Evolutionary conservation across 495 filamentous ascomycete genomes (phyloP).

Genomic region (Talaromyces borbonicus): DNA sequence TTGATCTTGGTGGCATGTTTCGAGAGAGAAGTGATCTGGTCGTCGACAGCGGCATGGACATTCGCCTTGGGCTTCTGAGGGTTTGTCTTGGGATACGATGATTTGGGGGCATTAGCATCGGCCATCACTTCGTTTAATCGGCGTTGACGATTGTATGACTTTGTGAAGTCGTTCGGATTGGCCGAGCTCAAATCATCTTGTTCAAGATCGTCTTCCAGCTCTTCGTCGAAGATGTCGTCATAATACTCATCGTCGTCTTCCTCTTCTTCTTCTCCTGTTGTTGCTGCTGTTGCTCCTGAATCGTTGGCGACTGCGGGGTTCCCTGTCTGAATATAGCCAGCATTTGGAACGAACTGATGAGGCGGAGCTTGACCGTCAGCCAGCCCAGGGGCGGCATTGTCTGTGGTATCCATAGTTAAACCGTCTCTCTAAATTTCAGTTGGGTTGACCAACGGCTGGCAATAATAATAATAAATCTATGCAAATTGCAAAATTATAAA

Average conservation of each 20-base stretch:
- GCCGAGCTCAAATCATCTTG: constrained; percentile 48
- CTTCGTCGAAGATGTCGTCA: constrained; percentile 50
- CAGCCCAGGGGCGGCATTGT: constrained; percentile 10
- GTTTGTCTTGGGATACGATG: constrained; percentile 64
- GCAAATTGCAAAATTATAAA: no score
- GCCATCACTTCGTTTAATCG: constrained; percentile 46
- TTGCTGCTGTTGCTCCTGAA: constrained; percentile 26
- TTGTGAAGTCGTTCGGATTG: constrained; percentile 64
- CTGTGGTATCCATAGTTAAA: no score
- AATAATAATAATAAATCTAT: not conserved
- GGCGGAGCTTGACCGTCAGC: constrained; percentile 41
- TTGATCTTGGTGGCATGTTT: constrained; percentile 85
- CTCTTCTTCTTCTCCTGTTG: constrained; percentile 19
- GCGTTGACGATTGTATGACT: constrained; percentile 83
- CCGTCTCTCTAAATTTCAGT: no score
- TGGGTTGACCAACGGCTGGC: no score
- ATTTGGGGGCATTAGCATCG: constrained; percentile 45
- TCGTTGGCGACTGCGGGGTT: constrained; percentile 16
- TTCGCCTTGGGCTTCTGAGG: constrained; percentile 77
- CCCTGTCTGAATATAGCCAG: constrained; percentile 36
- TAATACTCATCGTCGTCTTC: constrained; percentile 37
- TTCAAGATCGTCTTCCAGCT: constrained; percentile 48
- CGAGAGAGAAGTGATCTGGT: constrained; percentile 74
- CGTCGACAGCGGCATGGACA: constrained; percentile 66
- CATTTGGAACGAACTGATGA: constrained; percentile 45